These are phyloP conservation scores for Linderniella brevidens DNA, from an alignment of 257 asterid genomes.

Conservation along the genomic window DNA sequence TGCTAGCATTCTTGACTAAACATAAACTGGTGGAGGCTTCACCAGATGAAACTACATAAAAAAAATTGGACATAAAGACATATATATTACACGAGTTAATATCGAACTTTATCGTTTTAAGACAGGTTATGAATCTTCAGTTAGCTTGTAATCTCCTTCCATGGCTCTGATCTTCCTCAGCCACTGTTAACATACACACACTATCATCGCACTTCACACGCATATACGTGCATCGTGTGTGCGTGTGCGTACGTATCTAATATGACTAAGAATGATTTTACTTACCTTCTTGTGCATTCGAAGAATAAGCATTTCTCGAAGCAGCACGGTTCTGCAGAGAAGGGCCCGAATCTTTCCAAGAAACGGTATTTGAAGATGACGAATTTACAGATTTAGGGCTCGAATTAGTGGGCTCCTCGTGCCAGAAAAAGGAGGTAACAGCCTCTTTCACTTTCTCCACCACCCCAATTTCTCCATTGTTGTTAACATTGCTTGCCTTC, in stretches of 20 bases:
- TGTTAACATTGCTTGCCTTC: conserved; percentile 7
- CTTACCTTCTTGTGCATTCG: conserved; percentile 33
- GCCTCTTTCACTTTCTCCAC: conserved; percentile 67
- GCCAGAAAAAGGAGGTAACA: conserved; percentile 53
- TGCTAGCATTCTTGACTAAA: too few species aligned
- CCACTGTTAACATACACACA: conserved; percentile 20
- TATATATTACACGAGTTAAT: too few species aligned
- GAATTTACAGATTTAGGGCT: not conserved
- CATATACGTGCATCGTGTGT: not conserved
- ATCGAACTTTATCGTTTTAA: too few species aligned
- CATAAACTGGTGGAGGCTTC: too few species aligned
- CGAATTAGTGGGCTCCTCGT: conserved; percentile 22
- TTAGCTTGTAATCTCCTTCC: conserved; percentile 80
- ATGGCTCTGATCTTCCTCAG: conserved; percentile 50
- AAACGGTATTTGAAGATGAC: conserved; percentile 11
- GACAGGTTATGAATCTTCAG: conserved; percentile 22
- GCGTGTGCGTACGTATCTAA: not conserved
- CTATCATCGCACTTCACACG: conserved; percentile 7
- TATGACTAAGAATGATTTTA: not conserved
- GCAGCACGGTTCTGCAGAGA: conserved; percentile 5
- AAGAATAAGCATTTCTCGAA: conserved; percentile 14
- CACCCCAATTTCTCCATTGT: conserved; percentile 27
- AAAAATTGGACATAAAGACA: too few species aligned
- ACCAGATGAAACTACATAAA: too few species aligned
- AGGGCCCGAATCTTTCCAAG: conserved; percentile 5